A percentile compares a stretch with the other conserved stretches of the same genome.
These are phyloP conservation scores for Dittrichia graveolens DNA, from an alignment of 129 eudicot species.

Conservation along the genomic window DNA sequence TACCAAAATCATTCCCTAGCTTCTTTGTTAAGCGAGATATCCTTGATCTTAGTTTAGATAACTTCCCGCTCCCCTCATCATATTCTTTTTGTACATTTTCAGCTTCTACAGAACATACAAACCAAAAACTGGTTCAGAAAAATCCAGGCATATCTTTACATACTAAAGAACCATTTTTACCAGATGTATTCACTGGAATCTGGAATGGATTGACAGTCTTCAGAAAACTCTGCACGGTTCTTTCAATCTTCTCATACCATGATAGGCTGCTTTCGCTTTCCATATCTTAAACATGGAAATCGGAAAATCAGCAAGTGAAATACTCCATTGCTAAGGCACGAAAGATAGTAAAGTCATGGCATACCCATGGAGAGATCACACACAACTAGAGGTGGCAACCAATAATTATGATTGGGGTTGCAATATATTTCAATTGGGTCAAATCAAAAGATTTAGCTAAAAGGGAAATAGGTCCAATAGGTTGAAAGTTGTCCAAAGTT, in stretches of 20 bases:
- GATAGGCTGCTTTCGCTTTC: constrained; percentile 62
- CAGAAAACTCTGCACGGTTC: constrained; percentile 59
- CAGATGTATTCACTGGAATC: constrained; percentile 86
- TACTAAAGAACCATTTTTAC: constrained; percentile 41
- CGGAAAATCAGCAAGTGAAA: constrained; percentile 29
- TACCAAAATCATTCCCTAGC: constrained; percentile 79
- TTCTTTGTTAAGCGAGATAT: constrained; percentile 77
- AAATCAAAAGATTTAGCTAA: not conserved
- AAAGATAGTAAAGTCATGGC: not conserved
- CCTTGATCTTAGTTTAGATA: constrained; percentile 75
- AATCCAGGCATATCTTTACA: not conserved
- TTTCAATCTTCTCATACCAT: constrained; percentile 82
- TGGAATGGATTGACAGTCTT: constrained; percentile 72
- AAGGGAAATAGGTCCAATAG: not conserved
- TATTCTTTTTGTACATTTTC: constrained; percentile 78
- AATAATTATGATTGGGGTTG: not conserved
- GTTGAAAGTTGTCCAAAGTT: not conserved
- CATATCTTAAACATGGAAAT: constrained; percentile 44
- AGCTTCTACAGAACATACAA: constrained; percentile 58
- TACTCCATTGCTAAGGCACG: constrained; percentile 17
- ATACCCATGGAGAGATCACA: constrained; percentile 3
- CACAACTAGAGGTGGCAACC: constrained; percentile 10
- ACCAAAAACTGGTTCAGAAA: constrained; percentile 19
- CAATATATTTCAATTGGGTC: not conserved
- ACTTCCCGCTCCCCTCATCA: constrained; percentile 65